phyloP scores from a whole-genome alignment of 2,329 filamentous ascomycete species.

The Aspergillus nomiae region DNA sequence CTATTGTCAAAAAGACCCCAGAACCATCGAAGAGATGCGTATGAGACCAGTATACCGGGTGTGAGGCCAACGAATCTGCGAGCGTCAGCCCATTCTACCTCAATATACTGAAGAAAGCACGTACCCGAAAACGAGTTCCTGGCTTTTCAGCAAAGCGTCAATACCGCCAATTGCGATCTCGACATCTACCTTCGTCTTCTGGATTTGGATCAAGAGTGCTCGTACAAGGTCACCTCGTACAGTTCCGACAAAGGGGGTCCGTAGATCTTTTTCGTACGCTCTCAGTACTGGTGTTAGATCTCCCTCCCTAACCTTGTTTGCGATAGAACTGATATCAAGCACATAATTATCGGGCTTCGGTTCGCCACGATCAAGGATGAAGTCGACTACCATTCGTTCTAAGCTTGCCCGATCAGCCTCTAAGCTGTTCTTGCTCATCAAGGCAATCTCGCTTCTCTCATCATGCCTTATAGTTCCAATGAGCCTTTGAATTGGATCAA shows the following conservation, averaged over 20 bases:
- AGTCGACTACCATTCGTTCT: slow-evolving; percentile 97
- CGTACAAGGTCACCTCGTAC: slow-evolving; percentile 84
- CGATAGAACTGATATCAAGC: slow-evolving; percentile 71
- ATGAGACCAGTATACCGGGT: slow-evolving; percentile 84
- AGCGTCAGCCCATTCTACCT: slow-evolving; percentile 15
- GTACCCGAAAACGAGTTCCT: slow-evolving; percentile 87
- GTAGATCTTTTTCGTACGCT: slow-evolving; percentile 87
- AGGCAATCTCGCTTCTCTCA: slow-evolving; percentile 86
- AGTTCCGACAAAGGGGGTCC: slow-evolving; percentile 78
- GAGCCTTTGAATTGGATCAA: slow-evolving; percentile 80
- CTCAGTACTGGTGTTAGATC: slow-evolving; percentile 89
- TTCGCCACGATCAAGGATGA: slow-evolving; percentile 79
- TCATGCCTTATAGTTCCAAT: slow-evolving; percentile 93
- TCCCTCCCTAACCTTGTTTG: slow-evolving; percentile 80
- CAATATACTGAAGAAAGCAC: slow-evolving; percentile 10
- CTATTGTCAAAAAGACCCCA: slow-evolving; percentile 69
- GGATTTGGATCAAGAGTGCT: slow-evolving; percentile 90
- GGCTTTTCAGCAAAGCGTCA: slow-evolving; percentile 89
- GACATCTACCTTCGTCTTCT: slow-evolving; percentile 98
- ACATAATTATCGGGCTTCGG: slow-evolving; percentile 47
- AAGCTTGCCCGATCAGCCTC: slow-evolving; percentile 87
- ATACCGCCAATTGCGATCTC: slow-evolving; percentile 96
- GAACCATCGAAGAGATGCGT: slow-evolving; percentile 73
- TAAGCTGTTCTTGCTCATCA: slow-evolving; percentile 92
- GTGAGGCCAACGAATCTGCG: slow-evolving; percentile 85